phyloP scores from a whole-genome alignment of 2,329 filamentous ascomycete species.

The Fusarium bulbicola region DNA sequence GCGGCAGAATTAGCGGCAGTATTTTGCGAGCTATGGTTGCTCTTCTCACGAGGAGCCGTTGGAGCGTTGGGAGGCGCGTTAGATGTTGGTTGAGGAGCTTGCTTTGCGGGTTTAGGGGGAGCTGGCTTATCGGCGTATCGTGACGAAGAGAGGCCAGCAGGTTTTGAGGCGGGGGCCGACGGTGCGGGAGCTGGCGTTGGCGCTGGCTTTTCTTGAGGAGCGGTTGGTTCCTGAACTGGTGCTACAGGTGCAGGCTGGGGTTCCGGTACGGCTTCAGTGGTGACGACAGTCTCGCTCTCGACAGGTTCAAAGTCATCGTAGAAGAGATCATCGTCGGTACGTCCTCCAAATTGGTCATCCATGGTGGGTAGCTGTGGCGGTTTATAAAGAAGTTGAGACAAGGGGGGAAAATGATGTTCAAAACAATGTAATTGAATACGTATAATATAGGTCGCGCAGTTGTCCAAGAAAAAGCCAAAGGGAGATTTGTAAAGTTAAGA shows the following conservation, averaged over 20 bases:
- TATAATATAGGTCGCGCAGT: not conserved
- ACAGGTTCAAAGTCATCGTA: conserved; percentile 70
- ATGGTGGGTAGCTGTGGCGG: conserved; percentile 46
- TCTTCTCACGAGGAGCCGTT: conserved; percentile 44
- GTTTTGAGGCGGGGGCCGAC: conserved; percentile 22
- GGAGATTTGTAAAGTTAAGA: not conserved
- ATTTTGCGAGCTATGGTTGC: conserved; percentile 36
- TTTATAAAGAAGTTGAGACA: not conserved
- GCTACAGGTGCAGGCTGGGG: not conserved
- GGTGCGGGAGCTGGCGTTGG: conserved; percentile 15
- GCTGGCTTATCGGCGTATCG: conserved; percentile 47
- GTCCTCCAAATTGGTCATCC: conserved; percentile 69
- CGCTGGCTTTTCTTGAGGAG: conserved; percentile 18
- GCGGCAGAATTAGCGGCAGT: conserved; percentile 50
- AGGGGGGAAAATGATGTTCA: not conserved
- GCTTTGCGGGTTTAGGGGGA: conserved; percentile 25
- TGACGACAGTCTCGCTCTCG: conserved; percentile 46
- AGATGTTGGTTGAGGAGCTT: conserved; percentile 27
- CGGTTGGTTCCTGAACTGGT: conserved; percentile 4
- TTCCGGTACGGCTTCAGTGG: conserved; percentile 30
- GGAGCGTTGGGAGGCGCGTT: conserved; percentile 46
- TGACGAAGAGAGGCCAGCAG: conserved; percentile 42
- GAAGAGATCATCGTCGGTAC: conserved; percentile 71
- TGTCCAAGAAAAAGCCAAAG: not conserved
- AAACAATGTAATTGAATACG: not conserved